Conservation (phyloP, 805 yeast genomes). For the Candida insectorum region DNA sequence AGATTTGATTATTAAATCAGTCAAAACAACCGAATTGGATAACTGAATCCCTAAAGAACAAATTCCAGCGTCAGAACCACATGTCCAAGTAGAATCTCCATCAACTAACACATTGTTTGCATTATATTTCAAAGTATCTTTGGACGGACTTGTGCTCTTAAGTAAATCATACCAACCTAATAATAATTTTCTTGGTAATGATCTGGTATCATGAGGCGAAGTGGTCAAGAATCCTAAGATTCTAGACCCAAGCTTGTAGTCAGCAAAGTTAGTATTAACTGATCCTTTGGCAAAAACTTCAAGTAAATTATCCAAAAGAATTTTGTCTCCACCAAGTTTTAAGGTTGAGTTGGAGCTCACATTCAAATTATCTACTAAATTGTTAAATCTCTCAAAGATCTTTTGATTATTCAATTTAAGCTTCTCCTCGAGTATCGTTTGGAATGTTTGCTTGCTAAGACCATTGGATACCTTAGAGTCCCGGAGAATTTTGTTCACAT, state of each 20-base stretch:
- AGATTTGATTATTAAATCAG: conserved; percentile 30
- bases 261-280: conserved; percentile 37
- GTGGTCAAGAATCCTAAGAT: conserved; percentile 38
- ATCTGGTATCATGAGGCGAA: conserved; percentile 16
- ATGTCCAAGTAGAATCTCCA: conserved; percentile 32
- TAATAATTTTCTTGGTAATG: conserved; percentile 24
- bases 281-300: conserved; percentile 33
- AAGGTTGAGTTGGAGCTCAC: conserved; percentile 10
- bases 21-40: conserved; percentile 27
- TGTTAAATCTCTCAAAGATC: conserved; percentile 21
- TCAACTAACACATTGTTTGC: conserved; percentile 38
- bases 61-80: conserved; percentile 15
- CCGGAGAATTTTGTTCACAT: conserved; percentile 8
- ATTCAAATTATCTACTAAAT: conserved; percentile 23
- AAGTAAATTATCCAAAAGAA: conserved; percentile 26
- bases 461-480: conserved; percentile 9
- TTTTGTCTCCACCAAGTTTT: conserved; percentile 15
- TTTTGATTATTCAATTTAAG: conserved; percentile 21
- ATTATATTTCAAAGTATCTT: conserved; percentile 26
- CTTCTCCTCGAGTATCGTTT: conserved; percentile 17
- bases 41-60: conserved; percentile 37
- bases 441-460: conserved; percentile 20
- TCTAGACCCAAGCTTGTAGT: conserved; percentile 34
- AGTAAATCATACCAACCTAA: conserved; percentile 42
- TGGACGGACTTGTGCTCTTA: conserved; percentile 18